Conservation (phyloP, 352 stramenopile species). For the Elongisporangium anandrum region DNA sequence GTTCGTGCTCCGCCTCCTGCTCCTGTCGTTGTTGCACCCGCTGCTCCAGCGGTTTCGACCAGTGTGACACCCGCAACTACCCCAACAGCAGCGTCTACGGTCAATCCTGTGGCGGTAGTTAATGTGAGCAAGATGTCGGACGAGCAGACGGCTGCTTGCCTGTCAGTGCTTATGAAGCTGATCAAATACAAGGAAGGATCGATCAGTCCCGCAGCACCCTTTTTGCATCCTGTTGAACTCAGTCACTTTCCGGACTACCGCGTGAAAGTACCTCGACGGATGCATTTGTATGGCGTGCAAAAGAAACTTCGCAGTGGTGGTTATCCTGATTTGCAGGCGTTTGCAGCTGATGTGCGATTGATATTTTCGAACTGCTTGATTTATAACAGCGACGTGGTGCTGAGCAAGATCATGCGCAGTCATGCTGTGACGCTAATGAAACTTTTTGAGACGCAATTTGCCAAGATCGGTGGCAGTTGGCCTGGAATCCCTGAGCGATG, state of each 20-base stretch:
- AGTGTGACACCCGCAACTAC: too few relatives aligned
- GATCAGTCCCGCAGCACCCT: conserved; percentile 64
- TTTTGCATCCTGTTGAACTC: conserved; percentile 78
- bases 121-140: conserved; percentile 49
- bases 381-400: conserved; percentile 84
- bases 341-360: conserved; percentile 72
- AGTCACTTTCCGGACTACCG: conserved; percentile 83
- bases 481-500: conserved; percentile 63
- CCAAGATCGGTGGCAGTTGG: conserved; percentile 66
- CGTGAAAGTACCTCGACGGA: conserved; percentile 77
- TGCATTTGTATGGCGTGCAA: conserved; percentile 83
- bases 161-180: conserved; percentile 69
- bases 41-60: too few relatives aligned
- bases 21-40: neutral
- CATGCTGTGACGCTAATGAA: conserved; percentile 84
- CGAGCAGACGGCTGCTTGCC: conserved; percentile 42
- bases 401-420: conserved; percentile 81
- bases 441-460: conserved; percentile 70
- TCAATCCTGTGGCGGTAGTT: neutral
- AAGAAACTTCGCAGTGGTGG: conserved; percentile 77
- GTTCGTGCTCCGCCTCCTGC: conserved; percentile 4
- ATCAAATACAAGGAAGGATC: conserved; percentile 85
- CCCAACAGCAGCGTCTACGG: neutral
- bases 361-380: conserved; percentile 88
- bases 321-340: conserved; percentile 59